A percentile compares a stretch with the other conserved stretches of the same genome.
phyloP scores from a whole-genome alignment of 2,329 filamentous ascomycete species.

The Aspergillus versicolor region DNA sequence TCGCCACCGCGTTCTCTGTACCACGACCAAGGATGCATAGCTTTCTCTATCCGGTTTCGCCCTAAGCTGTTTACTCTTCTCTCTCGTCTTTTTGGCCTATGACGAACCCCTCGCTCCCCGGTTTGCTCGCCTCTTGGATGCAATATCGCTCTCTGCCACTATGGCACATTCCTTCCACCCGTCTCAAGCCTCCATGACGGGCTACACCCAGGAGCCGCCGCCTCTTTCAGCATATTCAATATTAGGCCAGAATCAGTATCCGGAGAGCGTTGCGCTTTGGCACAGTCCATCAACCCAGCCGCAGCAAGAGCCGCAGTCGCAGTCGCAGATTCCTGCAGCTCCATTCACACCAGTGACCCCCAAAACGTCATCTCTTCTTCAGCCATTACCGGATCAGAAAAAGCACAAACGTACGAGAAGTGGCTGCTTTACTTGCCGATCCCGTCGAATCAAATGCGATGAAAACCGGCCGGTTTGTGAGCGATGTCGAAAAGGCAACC shows the following conservation, averaged over 20 bases:
- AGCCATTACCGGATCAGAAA: constrained; percentile 61
- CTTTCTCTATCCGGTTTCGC: constrained; percentile 4
- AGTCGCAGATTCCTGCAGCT: constrained; percentile 11
- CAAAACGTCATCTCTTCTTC: constrained; percentile 32
- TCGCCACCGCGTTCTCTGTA: constrained; percentile 1
- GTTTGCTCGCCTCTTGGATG: constrained; percentile 18
- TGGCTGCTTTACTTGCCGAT: constrained; percentile 89
- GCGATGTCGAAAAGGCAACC: constrained; percentile 83
- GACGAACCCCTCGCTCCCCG: constrained; percentile 10
- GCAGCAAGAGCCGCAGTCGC: constrained; percentile 12
- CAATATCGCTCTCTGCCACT: constrained; percentile 15
- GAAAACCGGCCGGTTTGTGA: constrained; percentile 86
- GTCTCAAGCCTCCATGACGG: constrained; percentile 30
- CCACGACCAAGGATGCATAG: constrained; percentile 4
- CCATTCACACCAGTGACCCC: constrained; percentile 23
- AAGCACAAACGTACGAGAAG: constrained; percentile 93
- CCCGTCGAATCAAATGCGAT: constrained; percentile 91
- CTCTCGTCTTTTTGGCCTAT: constrained; percentile 16
- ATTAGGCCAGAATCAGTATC: constrained; percentile 37
- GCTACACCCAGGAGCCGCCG: constrained; percentile 24
- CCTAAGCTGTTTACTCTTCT: not conserved
- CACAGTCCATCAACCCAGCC: constrained; percentile 32
- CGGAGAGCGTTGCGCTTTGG: constrained; percentile 46
- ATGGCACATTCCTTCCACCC: constrained; percentile 34
- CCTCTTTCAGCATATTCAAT: constrained; percentile 34